Evolutionary conservation across 1,139 yeast species (phyloP).

Genomic region (Kodamaea sp.): DNA sequence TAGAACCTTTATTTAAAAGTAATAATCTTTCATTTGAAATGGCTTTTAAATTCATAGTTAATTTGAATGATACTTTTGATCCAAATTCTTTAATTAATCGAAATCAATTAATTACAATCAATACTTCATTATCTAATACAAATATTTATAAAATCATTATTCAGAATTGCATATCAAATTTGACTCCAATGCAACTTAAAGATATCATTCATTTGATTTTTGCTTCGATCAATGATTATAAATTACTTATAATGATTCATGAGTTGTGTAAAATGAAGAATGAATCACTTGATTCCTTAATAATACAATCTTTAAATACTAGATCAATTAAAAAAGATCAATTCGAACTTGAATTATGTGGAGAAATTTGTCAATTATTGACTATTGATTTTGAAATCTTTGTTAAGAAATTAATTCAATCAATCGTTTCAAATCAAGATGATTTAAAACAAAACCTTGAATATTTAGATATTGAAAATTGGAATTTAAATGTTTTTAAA

Average conservation of each 20-base stretch:
- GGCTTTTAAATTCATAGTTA: conserved; percentile 19
- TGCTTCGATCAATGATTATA: conserved; percentile 23
- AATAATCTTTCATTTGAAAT: conserved; percentile 18
- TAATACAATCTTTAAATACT: conserved; percentile 18
- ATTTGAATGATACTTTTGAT: conserved; percentile 32
- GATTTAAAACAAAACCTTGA: conserved; percentile 24
- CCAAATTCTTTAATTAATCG: conserved; percentile 13
- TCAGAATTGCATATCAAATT: conserved; percentile 10
- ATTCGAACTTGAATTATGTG: conserved; percentile 23
- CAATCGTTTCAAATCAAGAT: conserved; percentile 28
- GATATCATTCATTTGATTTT: conserved; percentile 23
- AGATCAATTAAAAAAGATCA: conserved; percentile 16
- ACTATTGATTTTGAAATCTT: conserved; percentile 23
- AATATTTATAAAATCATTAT: conserved; percentile 14
- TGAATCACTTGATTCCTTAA: conserved; percentile 14
- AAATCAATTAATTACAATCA: conserved; percentile 1
- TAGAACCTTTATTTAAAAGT: conserved; percentile 21
- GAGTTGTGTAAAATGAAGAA: conserved; percentile 15
- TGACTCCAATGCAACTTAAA: conserved; percentile 17
- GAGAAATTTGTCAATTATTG: conserved; percentile 24
- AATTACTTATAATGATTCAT: conserved; percentile 18
- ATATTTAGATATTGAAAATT: conserved; percentile 21
- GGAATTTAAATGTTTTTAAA: conserved; percentile 32
- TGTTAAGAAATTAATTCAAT: conserved; percentile 34
- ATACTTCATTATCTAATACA: conserved; percentile 4